A percentile compares a stretch with the other conserved stretches of the same genome.
Conservation (phyloP, 768 basidiomycete genomes). For the Clavaria fumosa region DNA sequence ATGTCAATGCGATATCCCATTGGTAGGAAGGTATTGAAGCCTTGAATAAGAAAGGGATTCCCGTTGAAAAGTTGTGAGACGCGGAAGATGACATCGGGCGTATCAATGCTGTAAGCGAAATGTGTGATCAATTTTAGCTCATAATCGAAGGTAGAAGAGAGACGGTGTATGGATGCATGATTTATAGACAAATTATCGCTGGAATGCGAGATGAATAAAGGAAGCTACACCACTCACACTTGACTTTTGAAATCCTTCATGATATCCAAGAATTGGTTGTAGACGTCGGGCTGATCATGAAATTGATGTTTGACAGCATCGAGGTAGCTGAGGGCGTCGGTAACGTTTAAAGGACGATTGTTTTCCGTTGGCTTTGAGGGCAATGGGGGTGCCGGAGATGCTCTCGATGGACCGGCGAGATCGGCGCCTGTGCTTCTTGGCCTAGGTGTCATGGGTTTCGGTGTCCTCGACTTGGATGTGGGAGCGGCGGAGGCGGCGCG, state of each 20-base stretch:
- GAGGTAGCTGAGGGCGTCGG: constrained; percentile 85
- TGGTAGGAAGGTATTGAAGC: constrained; percentile 75
- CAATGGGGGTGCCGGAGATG: constrained; percentile 26
- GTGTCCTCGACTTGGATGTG: constrained; percentile 16
- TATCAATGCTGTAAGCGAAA: constrained; percentile 44
- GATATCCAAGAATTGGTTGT: constrained; percentile 88
- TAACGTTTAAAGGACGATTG: constrained; percentile 72
- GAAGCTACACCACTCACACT: too few relatives aligned
- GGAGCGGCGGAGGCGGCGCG: constrained; percentile 10
- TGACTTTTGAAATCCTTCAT: constrained; percentile 99
- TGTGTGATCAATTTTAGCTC: constrained; percentile 8
- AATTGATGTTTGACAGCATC: constrained; percentile 92
- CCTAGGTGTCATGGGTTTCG: constrained; percentile 25
- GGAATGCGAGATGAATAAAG: too few relatives aligned
- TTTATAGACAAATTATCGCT: background rate
- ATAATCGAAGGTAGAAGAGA: constrained; percentile 8
- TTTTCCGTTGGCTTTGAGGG: too few relatives aligned
- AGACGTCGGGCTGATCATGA: constrained; percentile 79
- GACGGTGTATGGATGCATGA: background rate
- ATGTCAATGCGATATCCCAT: constrained; percentile 33
- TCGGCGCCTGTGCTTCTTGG: constrained; percentile 20
- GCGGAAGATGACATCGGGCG: constrained; percentile 64
- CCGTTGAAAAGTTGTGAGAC: constrained; percentile 59
- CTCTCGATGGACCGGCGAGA: constrained; percentile 17
- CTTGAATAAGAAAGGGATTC: constrained; percentile 58